Conservation (phyloP, 768 basidiomycete genomes). For the Boletus rubescentipes region DNA sequence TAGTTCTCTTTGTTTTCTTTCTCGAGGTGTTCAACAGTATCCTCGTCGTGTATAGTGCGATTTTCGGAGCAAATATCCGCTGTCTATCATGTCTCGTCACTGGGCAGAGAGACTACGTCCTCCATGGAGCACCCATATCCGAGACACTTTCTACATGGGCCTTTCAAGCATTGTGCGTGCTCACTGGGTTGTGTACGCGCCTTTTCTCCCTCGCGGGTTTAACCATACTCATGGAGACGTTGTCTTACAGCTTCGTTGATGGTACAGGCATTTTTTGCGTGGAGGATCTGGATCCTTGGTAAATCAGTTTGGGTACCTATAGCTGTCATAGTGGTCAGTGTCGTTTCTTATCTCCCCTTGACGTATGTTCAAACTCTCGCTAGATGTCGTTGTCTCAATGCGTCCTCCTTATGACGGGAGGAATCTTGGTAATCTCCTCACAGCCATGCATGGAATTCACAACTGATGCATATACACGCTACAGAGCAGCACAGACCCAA, state of each 20-base stretch:
- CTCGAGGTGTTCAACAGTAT: conserved; percentile 8
- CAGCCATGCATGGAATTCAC: no score
- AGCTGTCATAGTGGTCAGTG: conserved; percentile 1
- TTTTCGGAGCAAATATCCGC: conserved; percentile 2
- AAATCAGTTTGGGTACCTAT: conserved; percentile 2
- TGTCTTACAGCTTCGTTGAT: conserved; percentile 1
- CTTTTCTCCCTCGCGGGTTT: background rate
- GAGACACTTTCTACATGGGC: conserved; percentile 7
- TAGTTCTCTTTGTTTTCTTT: conserved; percentile 6
- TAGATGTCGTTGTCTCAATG: conserved; percentile 6
- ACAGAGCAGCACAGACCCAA: background rate
- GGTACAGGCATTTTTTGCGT: conserved; percentile 8
- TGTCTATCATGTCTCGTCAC: conserved; percentile 10
- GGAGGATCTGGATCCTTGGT: conserved; percentile 11
- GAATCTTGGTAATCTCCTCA: background rate
- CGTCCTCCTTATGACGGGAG: background rate
- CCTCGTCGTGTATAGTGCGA: conserved; percentile 4
- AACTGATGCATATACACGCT: background rate
- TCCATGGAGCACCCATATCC: background rate
- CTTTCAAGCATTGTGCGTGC: conserved; percentile 5
- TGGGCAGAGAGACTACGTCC: conserved; percentile 5
- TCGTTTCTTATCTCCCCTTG: background rate
- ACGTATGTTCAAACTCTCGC: background rate
- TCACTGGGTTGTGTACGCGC: conserved; percentile 7
- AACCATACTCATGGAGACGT: background rate